Evolutionary conservation across 345 rosid species (phyloP).

Genomic region (Populus nigra): DNA sequence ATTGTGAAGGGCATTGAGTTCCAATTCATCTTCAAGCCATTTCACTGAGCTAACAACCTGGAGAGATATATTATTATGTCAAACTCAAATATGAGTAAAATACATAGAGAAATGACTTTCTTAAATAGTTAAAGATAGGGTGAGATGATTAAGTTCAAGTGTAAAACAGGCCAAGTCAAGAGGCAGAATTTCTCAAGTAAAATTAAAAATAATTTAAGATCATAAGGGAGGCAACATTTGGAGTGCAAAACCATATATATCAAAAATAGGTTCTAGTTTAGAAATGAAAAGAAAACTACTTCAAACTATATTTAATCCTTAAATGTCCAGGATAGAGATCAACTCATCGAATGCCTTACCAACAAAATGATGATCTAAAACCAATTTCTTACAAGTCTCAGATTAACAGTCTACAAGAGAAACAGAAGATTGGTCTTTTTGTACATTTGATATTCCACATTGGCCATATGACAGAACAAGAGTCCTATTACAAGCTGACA

Average conservation of each 20-base stretch:
- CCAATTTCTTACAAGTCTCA: neutral
- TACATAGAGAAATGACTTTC: neutral
- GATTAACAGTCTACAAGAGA: neutral
- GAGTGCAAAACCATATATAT: neutral
- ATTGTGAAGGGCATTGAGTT: slow-evolving; percentile 91
- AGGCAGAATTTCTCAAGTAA: neutral
- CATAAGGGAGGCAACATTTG: neutral
- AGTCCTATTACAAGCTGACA: neutral
- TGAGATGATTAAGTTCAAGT: neutral
- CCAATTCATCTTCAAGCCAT: slow-evolving; percentile 99
- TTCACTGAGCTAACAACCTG: slow-evolving; percentile 98
- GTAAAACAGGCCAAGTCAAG: neutral
- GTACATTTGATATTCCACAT: neutral
- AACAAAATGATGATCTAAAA: neutral
- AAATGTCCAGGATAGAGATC: neutral
- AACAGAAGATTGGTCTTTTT: neutral
- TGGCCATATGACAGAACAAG: neutral
- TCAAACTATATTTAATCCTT: neutral
- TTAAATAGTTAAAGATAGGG: neutral
- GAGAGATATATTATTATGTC: slow-evolving; percentile 18
- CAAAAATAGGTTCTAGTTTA: neutral
- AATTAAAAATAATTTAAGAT: neutral
- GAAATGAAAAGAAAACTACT: neutral
- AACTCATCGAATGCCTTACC: neutral
- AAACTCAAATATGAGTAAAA: neutral